Conservation (phyloP, 768 basidiomycete genomes). For the Trametes gibbosa region DNA sequence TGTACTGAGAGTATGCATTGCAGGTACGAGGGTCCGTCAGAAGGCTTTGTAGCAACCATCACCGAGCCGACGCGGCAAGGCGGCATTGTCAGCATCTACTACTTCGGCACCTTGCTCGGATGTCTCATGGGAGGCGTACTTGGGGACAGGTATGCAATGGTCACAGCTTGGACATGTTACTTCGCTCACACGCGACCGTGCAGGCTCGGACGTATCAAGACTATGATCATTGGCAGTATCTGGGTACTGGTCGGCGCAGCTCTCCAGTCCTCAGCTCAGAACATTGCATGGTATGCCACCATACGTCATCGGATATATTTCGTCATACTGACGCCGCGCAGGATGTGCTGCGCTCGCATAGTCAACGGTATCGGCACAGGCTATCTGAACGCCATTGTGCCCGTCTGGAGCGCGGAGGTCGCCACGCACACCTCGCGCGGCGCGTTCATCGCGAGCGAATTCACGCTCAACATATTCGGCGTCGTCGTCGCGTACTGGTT, state of each 20-base stretch:
- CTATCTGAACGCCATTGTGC: slow-evolving; percentile 42
- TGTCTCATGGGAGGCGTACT: slow-evolving; percentile 40
- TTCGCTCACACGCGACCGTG: not conserved
- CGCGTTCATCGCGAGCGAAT: slow-evolving; percentile 44
- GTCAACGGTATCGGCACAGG: slow-evolving; percentile 46
- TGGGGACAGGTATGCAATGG: slow-evolving; percentile 31
- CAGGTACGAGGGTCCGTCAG: slow-evolving; percentile 37
- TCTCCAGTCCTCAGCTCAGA: slow-evolving; percentile 42
- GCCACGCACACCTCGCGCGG: slow-evolving; percentile 44
- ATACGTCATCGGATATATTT: not conserved
- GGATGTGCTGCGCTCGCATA: slow-evolving; percentile 45
- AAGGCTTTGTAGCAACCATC: slow-evolving; percentile 43
- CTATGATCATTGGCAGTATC: slow-evolving; percentile 39
- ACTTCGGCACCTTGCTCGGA: slow-evolving; percentile 42
- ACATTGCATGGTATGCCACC: slow-evolving; percentile 37
- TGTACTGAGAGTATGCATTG: not conserved
- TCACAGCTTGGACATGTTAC: no score
- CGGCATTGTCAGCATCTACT: slow-evolving; percentile 47
- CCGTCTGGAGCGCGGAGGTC: slow-evolving; percentile 45
- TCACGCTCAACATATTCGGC: slow-evolving; percentile 40
- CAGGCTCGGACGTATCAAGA: slow-evolving; percentile 39
- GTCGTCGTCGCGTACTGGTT: slow-evolving; percentile 47
- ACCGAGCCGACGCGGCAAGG: slow-evolving; percentile 43
- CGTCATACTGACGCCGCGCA: slow-evolving; percentile 15
- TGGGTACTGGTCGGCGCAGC: slow-evolving; percentile 43